Evolutionary conservation across 2,329 filamentous ascomycete genomes (phyloP).

Genomic region (Chlorencoelia australis): DNA sequence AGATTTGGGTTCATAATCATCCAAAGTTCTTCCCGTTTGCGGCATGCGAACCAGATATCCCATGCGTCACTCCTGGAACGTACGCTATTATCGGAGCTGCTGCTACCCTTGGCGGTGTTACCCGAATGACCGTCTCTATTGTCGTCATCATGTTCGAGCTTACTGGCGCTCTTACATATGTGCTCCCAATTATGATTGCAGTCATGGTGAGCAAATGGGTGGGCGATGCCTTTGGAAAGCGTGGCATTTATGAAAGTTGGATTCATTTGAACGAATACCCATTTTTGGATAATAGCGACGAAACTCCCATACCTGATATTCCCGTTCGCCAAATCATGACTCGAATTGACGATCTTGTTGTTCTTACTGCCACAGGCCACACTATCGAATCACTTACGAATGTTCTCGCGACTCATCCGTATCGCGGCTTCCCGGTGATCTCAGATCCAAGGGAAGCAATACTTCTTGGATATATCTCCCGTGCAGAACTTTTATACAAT

Average conservation of each 20-base stretch:
- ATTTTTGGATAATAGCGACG: slow-evolving; percentile 85
- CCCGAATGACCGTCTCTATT: slow-evolving; percentile 93
- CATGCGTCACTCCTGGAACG: slow-evolving; percentile 86
- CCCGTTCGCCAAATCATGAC: slow-evolving; percentile 88
- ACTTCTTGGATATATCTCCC: slow-evolving; percentile 86
- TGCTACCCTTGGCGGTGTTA: slow-evolving; percentile 86
- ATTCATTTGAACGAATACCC: slow-evolving; percentile 94
- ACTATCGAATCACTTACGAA: slow-evolving; percentile 66
- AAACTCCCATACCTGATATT: slow-evolving; percentile 68
- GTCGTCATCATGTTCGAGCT: slow-evolving; percentile 99
- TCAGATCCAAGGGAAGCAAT: slow-evolving; percentile 66
- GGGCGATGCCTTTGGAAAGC: slow-evolving; percentile 84
- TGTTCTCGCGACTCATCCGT: slow-evolving; percentile 63
- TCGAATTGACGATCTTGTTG: slow-evolving; percentile 76
- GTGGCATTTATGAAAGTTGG: slow-evolving; percentile 96
- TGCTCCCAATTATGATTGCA: slow-evolving; percentile 96
- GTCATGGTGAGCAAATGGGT: slow-evolving; percentile 99
- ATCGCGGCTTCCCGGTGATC: slow-evolving; percentile 88
- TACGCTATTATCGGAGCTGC: slow-evolving; percentile 96
- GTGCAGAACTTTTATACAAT: slow-evolving; percentile 79
- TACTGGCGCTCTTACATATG: slow-evolving; percentile 89
- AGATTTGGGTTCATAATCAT: slow-evolving; percentile 67
- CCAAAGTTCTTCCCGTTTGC: slow-evolving; percentile 5
- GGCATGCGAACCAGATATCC: slow-evolving; percentile 48
- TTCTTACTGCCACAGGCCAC: slow-evolving; percentile 79